These are phyloP conservation scores for Polygonum maritimum DNA, from an alignment of 148 eudicot genomes.

Conservation along the genomic window DNA sequence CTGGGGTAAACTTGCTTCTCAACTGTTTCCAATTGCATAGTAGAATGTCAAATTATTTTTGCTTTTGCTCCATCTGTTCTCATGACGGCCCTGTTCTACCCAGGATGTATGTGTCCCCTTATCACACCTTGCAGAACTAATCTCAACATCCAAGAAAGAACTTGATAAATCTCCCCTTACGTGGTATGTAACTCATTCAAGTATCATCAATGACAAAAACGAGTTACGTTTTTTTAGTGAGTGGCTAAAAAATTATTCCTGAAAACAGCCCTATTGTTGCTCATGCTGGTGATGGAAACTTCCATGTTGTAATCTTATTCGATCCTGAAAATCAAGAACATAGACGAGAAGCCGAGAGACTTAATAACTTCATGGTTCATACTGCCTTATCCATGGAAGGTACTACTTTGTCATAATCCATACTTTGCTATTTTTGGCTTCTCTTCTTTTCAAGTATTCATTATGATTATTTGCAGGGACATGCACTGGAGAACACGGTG, in stretches of 20 bases:
- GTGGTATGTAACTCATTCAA: conserved; percentile 36
- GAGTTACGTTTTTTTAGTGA: not conserved
- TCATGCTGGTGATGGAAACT: conserved; percentile 99
- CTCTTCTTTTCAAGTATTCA: not conserved
- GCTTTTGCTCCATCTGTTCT: not conserved
- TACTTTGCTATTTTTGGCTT: not conserved
- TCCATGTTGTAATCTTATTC: conserved; percentile 81
- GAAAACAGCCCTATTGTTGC: conserved; percentile 78
- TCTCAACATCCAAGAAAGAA: conserved; percentile 74
- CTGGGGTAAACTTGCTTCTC: not conserved
- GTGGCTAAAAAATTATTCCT: not conserved
- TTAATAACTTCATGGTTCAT: conserved; percentile 83
- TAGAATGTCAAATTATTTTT: not conserved
- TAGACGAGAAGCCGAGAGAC: conserved; percentile 80
- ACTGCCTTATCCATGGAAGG: conserved; percentile 94
- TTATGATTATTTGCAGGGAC: conserved; percentile 47
- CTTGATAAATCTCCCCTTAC: conserved; percentile 73
- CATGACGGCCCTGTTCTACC: conserved; percentile 10
- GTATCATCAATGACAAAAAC: not conserved
- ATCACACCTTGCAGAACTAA: conserved; percentile 75
- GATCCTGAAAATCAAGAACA: conserved; percentile 75
- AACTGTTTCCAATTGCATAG: not conserved
- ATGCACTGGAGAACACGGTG: conserved; percentile 98
- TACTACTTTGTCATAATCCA: conserved; percentile 14
- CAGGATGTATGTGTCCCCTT: conserved; percentile 98